Evolutionary conservation across 805 yeast species (phyloP), one percentile per base, ranked within the genome.

Genomic region (Vanderwaltozyma polyspora): DNA sequence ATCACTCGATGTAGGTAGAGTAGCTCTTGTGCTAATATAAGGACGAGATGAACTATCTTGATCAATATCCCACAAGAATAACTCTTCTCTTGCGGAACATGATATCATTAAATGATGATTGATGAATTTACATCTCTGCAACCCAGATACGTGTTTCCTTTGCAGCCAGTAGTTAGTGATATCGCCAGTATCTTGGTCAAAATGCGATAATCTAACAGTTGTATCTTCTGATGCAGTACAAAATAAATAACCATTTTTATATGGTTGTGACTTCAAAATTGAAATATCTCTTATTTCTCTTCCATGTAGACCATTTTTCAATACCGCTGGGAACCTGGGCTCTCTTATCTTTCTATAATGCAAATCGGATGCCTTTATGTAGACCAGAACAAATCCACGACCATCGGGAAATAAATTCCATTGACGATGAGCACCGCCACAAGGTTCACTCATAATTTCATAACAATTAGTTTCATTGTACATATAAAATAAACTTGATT

Each of bases 181-280:
- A 0, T 44, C 39, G 1, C 85, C 84, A 15, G 48, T 45, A 1
- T 16, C 28, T 12, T 36, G 31, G 34, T 54, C 37, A 3, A 60
- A 38, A 21, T 60, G 48, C 3, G 77, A 70, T n/a, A 89, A 42
- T 39, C 73, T 70, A 5, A 91, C 59, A 0, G 84, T 70, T 0
- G 96, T 81, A 51, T 91, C 98, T 54, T 91, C 98, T 0, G 95
- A 77, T 4, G 85, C 97, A 4, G 89, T 75, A 22, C 83, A 68
- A 15, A 85, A 49, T 4, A 80, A 46, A 16, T 47, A 58, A 0
- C 59, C 59, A 32, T 57, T 55, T 6, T 55, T 53, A 8, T 32
- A 41, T 6, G 41, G 29, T 0, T 68, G 59, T 6, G 36, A 31
- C 26, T 42, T 43, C 25, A 72, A 65, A n/a, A 78, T 64, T 2